phyloP scores from a whole-genome alignment of 306 rosid species.

The Hippophae tibetana region DNA sequence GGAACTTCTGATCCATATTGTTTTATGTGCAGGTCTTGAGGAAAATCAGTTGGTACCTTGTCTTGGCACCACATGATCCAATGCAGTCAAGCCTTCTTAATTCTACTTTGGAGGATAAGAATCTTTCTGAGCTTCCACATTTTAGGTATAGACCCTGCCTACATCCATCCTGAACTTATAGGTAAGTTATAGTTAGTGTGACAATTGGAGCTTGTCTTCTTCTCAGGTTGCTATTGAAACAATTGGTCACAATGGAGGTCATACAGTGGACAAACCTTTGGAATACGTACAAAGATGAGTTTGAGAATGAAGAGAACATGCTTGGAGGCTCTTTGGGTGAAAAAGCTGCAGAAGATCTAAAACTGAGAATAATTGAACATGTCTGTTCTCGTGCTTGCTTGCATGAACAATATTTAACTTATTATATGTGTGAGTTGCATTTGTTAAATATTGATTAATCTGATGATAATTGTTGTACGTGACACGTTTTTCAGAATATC shows the following conservation, averaged over 20 bases:
- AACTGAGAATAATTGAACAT: slow-evolving; percentile 78
- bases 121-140: slow-evolving; percentile 66
- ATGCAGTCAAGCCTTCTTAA: slow-evolving; percentile 94
- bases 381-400: slow-evolving; percentile 22
- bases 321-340: slow-evolving; percentile 71
- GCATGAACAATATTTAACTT: no score
- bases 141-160: slow-evolving; percentile 43
- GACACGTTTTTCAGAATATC: slow-evolving; percentile 3
- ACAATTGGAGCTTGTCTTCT: slow-evolving; percentile 2
- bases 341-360: slow-evolving; percentile 82
- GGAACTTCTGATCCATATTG: slow-evolving; percentile 11
- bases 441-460: no score
- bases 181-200: slow-evolving; percentile 7
- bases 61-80: slow-evolving; percentile 72
- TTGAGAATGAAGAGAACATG: slow-evolving; percentile 61
- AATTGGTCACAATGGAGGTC: slow-evolving; percentile 83
- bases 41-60: slow-evolving; percentile 87
- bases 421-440: no score
- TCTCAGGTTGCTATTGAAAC: slow-evolving; percentile 63
- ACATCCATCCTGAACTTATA: not conserved
- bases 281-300: slow-evolving; percentile 69
- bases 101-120: slow-evolving; percentile 81
- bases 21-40: slow-evolving; percentile 47
- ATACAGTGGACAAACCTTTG: slow-evolving; percentile 79
- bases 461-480: no score